Evolutionary conservation across 148 eudicot genomes (phyloP), one percentile per base, ranked within the genome.

Genomic region (Hydrangea macrophylla): DNA sequence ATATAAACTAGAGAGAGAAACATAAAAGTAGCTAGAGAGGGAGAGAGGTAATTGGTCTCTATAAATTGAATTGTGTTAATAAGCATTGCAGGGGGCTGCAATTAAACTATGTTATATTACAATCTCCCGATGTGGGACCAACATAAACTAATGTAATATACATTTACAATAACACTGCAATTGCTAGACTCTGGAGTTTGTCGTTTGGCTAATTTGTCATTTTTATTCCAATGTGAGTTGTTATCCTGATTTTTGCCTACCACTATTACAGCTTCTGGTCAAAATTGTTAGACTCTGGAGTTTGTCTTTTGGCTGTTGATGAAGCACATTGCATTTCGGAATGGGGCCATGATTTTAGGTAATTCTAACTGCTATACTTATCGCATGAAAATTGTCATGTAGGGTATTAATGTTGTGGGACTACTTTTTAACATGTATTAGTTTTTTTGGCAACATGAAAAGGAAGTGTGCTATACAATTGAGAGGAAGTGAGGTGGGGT

Each of bases 291-390:
- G 68, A 67, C 62, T 70, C 65, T 27, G 96, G 96, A 68, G 85
- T 90, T 66, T 80, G 90, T 77, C 81, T 90, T 24, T 74, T 90
- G 72, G 96, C 96, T 36, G 88, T 90, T 58, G 96, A 90, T 70
- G 96, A 90, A 82, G 96, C 93, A 48, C 96, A 90, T 73, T 90
- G 96, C 83, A 88, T 90, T 71, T 88, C 93, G 55, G 93, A 90
- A 72, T 90, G 96, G 93, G 96, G 96, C 37, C 96, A 90, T 75
- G 82, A 85, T 84, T 90, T 90, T 87, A 82, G 96, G 90, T 86
- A 28, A 53, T 55, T 24, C 60, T 59, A 56, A 2, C 33, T 40
- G 44, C 24, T 30, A 39, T 39, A 55, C 24, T 20, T 71, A 23
- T 8, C 67, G 33, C 25, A 53, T 12, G 6, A 51, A 23, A 51